phyloP scores from a whole-genome alignment of 1,284 basidiomycete genomes.

The Trichosporon sp. region DNA sequence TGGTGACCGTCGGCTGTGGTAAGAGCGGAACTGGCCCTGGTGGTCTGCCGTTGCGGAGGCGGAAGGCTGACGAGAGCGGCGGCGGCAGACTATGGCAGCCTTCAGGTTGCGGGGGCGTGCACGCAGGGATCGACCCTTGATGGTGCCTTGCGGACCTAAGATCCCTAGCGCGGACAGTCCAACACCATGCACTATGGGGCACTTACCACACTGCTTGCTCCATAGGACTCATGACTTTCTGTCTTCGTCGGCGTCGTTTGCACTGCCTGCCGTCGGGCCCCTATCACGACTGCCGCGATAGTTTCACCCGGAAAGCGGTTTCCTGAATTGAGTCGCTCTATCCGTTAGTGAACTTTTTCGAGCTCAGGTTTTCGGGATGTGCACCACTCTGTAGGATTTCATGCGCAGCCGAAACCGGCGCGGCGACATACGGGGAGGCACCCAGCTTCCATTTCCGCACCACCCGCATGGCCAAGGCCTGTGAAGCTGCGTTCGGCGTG shows the following conservation, averaged over 20 bases:
- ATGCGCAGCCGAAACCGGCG: neutral
- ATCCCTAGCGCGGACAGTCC: neutral
- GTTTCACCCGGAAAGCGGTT: neutral
- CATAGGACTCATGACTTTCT: neutral
- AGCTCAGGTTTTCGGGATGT: neutral
- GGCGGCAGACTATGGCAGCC: no score
- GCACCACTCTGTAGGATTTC: neutral
- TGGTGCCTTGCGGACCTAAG: neutral
- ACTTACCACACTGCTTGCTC: no score
- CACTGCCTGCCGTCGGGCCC: neutral
- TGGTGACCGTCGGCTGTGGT: neutral
- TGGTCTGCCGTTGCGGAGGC: neutral
- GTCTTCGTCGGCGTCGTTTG: neutral
- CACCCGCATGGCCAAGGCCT: neutral
- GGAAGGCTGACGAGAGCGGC: neutral
- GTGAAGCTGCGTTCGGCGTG: no score
- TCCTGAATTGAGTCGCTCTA: neutral
- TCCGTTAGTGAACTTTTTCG: neutral
- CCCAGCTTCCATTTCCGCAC: neutral
- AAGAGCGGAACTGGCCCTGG: neutral
- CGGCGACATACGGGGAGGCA: neutral
- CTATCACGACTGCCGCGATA: neutral
- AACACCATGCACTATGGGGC: no score
- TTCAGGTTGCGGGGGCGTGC: no score
- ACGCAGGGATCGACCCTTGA: neutral